Evolutionary conservation across 2,329 filamentous ascomycete species (phyloP), one percentile per base, ranked within the genome.

Genomic region (Epichloe sp.): DNA sequence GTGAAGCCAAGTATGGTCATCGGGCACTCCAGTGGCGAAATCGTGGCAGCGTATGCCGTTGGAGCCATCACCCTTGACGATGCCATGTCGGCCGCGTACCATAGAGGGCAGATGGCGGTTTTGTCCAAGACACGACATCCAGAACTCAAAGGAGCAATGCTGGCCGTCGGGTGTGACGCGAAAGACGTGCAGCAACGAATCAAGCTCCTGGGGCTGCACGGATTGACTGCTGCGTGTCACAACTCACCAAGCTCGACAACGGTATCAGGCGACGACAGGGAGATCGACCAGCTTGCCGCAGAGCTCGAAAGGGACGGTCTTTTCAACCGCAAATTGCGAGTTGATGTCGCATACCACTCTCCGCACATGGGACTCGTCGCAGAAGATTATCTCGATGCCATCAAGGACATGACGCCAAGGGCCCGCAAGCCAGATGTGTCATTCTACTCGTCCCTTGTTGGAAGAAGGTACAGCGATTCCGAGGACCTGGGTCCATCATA

Each of bases 271-370:
- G 70, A 75, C 41, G 65, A 68, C 37, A 57, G 60, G 1, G 70
- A 68, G 5, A 63, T 79, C 2, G 68, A 72, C 6, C 62, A 68
- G 51, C 60, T 78, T 5, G 66, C 60, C 0, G 53, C 53, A 0
- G 59, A 60, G 36, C 55, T 73, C 19, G 66, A 74, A 47, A 63
- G 67, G 37, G 67, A 69, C 19, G 60, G 65, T 19, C 58, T 73
- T 2, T 78, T 79, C 56, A 71, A 72, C 48, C 68, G 71, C 21
- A 71, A 70, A 26, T 65, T 78, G 3, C 67, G 68, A 3, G 72
- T 78, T 3, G 71, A 74, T 11, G 69, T 72, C 7, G 75, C 75
- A 0, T 79, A 79, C 38, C 77, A 79, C 57, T 79, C 76, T 0
- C 65, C 71, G 38, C 74, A 77, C 55, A 78, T 79, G 75, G 67